phyloP scores from a whole-genome alignment of 2,329 filamentous ascomycete species.

The Myriosclerotinia curreyana region DNA sequence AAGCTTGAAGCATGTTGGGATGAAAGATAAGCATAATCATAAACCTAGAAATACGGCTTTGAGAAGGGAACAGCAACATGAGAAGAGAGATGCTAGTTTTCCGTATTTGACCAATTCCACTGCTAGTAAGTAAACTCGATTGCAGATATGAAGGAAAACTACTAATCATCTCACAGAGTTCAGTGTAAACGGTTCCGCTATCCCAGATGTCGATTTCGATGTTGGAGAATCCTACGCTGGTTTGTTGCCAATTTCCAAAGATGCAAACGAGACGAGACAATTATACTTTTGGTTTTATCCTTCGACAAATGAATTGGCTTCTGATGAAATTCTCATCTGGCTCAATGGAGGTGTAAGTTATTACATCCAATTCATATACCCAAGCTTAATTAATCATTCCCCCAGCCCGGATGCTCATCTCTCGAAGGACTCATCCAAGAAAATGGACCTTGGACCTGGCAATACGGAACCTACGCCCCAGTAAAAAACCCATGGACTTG shows the following conservation, averaged over 20 bases:
- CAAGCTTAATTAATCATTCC: neutral
- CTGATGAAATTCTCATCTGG: constrained; percentile 62
- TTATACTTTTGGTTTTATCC: constrained; percentile 69
- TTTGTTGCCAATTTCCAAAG: constrained; percentile 53
- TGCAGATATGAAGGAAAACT: neutral
- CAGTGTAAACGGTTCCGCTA: constrained; percentile 21
- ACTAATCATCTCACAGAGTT: constrained; percentile 7
- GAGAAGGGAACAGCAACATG: neutral
- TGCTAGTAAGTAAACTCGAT: constrained; percentile 14
- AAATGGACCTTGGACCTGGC: constrained; percentile 72
- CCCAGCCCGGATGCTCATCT: constrained; percentile 50
- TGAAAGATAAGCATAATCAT: constrained; percentile 7
- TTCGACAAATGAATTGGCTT: constrained; percentile 48
- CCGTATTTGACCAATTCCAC: constrained; percentile 20
- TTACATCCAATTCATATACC: neutral
- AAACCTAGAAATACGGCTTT: neutral
- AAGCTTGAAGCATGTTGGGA: constrained; percentile 22
- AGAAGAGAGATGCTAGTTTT: constrained; percentile 8
- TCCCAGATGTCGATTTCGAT: constrained; percentile 66
- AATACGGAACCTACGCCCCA: constrained; percentile 60
- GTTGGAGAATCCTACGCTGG: constrained; percentile 65
- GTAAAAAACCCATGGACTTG: constrained; percentile 36
- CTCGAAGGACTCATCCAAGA: constrained; percentile 71
- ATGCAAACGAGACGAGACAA: constrained; percentile 49
- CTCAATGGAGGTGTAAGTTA: constrained; percentile 43